Base-by-base conservation (phyloP, 2,329 filamentous ascomycete genomes). In the Hypoxylon sp. region DNA sequence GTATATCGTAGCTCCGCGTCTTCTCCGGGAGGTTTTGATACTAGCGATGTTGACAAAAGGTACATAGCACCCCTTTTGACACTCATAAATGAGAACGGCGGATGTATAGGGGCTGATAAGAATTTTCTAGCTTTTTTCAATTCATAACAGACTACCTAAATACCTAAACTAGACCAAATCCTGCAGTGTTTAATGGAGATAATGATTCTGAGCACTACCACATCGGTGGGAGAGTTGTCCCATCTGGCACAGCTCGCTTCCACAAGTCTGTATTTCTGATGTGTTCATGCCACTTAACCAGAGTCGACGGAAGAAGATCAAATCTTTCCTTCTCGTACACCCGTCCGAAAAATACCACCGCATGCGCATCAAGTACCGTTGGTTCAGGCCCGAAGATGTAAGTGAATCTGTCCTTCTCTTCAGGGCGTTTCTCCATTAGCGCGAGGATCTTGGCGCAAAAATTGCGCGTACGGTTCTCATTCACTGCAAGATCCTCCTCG, bases 331-430 rank as follows among this genome's bases (percentile, higher is more conserved):
- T 58, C 6, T 58, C 55, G 9, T 58, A 58, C 22, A 58, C 44
- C 8, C 46, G 44, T 2, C 55, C 46, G 2, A 58, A 46, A 14
- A 58, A 58, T 13, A 50, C 29, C 9, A 58, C 29, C 33, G 37
- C 22, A 13, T 58, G 55, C 26, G 55, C 46, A n/a, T 50, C 46
- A n/a, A 58, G 29, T 3, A 58, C 31, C 6, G 55, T 48, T 11
- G 46, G 55, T 19, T 58, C 55, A 26, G 55, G 44, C 11, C 55
- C 55, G 11, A 58, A 58, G 13, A 58, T 58, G 13, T 58, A 58
- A 8, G 55, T 42, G 22, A 51, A 37, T 35, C 13, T 51, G 10
- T 57, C 53, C 46, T 63, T 52, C 26, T 51, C 46, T n/a, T 26
- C 33, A 6, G 33, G 60, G 11, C 44, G 33, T 29, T 50, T 56